Evolutionary conservation across 2,329 filamentous ascomycete genomes (phyloP), one percentile per base, ranked within the genome.

Genomic region (Pseudocercospora ulei): DNA sequence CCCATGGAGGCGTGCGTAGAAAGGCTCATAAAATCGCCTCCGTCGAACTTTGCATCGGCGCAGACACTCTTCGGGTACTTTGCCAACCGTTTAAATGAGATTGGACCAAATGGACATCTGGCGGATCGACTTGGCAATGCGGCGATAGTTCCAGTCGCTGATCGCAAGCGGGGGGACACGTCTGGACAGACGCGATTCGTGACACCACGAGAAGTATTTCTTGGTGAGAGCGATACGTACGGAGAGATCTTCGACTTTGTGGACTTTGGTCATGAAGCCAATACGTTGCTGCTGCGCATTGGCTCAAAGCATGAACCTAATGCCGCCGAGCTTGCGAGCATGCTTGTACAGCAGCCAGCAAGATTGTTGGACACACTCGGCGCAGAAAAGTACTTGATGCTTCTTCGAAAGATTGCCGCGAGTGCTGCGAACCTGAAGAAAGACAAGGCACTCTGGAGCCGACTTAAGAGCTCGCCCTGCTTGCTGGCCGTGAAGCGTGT

Each of bases 191-290:
- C 73, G 29, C 65, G 69, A 49, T 71, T 76, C 50, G 69, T 86
- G 28, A 70, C 74, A 9, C 88, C 90, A 3, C 73, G 71, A 29
- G 70, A 77, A 25, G 86, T 81, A 47, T 98, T 94, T 58, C 69
- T 98, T 2, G 90, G 90, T 5, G 69, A 72, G 20, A 69, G 72
- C 36, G 66, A 74, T 39, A 71, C 78, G 49, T 98, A 92, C 54
- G 81, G 76, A 7, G 82, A 93, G 19, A 92, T 98, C 19, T 94
- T 98, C 50, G 86, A 96, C 57, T 98, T 95, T 61, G 87, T 96
- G 8, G 83, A 96, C 58, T 98, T 95, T 64, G 86, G 88, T 0
- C 66, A 71, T 20, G 78, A 88, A 56, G 88, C 84, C 2, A 96
- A 96, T 54, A 70, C 81, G 0, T 98, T 98, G 55, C 65, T 98